Evolutionary conservation across 345 rosid species (phyloP), one percentile per base, ranked within the genome.

Genomic region (Euphorbia pulcherrima): DNA sequence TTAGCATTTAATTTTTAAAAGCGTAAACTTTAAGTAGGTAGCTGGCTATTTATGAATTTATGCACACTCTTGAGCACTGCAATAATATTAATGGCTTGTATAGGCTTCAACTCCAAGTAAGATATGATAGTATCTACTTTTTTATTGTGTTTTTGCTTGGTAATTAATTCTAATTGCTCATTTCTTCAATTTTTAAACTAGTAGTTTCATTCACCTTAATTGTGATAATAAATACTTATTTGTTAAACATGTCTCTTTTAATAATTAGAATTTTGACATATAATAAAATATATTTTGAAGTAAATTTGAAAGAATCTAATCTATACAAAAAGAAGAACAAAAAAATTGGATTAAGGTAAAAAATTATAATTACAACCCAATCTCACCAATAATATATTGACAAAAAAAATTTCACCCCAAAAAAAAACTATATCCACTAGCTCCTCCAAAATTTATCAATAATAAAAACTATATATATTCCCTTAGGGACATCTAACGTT

Each of bases 401-500:
- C n/a, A n/a, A n/a, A n/a, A n/a, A n/a, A n/a, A n/a, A 53, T 41
- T 44, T 66, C 79, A 79, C 81, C 85, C n/a, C n/a, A n/a, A n/a
- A n/a, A n/a, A n/a, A n/a, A n/a, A 14, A 30, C n/a, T n/a, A n/a
- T n/a, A n/a, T n/a, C n/a, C n/a, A n/a, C n/a, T n/a, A n/a, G n/a
- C n/a, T n/a, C n/a, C n/a, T n/a, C n/a, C n/a, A n/a, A n/a, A n/a
- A n/a, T n/a, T n/a, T n/a, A n/a, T n/a, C n/a, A n/a, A n/a, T n/a
- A n/a, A n/a, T n/a, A 72, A 77, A 69, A 67, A 21, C 13, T 55
- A 59, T 73, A 54, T 73, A 55, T 62, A n/a, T n/a, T n/a, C n/a
- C 68, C 76, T 78, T 77, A 94, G 78, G 96, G 90, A 74, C 99
- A 94, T 60, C 81, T 83, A 18, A 80, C 85, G 55, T 91, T 93